Base-by-base conservation (phyloP, 495 filamentous ascomycete genomes). In the Cudoniella acicularis region DNA sequence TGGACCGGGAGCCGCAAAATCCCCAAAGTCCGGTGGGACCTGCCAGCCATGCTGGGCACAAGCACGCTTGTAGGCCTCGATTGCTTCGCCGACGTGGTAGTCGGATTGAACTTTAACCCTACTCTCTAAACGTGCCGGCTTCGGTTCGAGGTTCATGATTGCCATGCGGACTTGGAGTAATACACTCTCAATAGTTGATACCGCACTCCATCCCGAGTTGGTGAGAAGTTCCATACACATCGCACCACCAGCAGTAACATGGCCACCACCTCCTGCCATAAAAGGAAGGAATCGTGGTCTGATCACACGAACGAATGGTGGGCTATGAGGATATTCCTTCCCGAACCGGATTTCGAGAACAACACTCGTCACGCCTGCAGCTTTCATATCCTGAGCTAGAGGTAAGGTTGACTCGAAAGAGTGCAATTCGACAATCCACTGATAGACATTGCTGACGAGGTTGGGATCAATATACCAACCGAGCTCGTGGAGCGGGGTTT, bases 171-270 rank as follows among this genome's bases (percentile, higher is more conserved):
- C 85, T 73, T 96, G 91, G 52, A 96, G 69, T 9, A 97, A 72
- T 2, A 96, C 85, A 50, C 79, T 87, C 73, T 97, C 92, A 57
- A 97, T 82, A 23, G 79, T 83, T 52, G 77, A 82, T 0, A 80
- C 86, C 0, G 88, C 83, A 16, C 79, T 83, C 92, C 92, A 97
- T 11, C 92, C 92, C 10, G 83, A 77, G 64, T 86, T 88, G 1
- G 92, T 96, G 36, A 97, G 79, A 6, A 96, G 77, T 71, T 97
- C 88, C 89, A 96, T 92, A 70, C 92, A 96, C 72, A 97, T 79
- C 1, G 92, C 88, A 1, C 92, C 92, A 2, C 92, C 92, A n/a
- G 73, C 67, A 0, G 92, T 96, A 55, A 97, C 87, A 69, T 97
- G 92, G 1, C 92, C 92, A 18, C 92, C 92, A 21, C 92, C 92